A percentile compares a stretch with the other conserved stretches of the same genome.
Conservation (phyloP, 495 filamentous ascomycete species). For the Hyphodiscus hymeniophilus region DNA sequence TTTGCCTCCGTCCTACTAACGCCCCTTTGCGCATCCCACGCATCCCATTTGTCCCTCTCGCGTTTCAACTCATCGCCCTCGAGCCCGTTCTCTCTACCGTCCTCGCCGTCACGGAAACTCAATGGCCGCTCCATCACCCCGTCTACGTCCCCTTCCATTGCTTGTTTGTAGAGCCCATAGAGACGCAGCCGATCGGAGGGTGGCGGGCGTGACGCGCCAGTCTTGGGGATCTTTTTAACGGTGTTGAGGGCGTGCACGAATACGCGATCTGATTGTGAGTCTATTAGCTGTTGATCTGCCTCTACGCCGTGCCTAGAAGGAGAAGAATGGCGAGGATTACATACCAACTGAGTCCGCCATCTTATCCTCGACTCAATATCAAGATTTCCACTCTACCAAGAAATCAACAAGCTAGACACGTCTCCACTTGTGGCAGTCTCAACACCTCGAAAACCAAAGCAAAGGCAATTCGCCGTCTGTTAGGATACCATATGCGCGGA, state of each 20-base stretch:
- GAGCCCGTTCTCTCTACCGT: slow-evolving; percentile 27
- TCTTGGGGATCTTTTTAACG: slow-evolving; percentile 93
- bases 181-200: slow-evolving; percentile 76
- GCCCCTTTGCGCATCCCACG: slow-evolving; percentile 81
- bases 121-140: slow-evolving; percentile 82
- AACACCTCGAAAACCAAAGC: background rate
- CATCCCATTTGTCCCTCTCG: slow-evolving; percentile 69
- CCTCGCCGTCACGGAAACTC: slow-evolving; percentile 25
- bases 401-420: background rate
- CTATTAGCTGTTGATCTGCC: too few relatives aligned
- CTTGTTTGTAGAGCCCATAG: slow-evolving; percentile 98
- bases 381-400: background rate
- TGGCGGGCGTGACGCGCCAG: slow-evolving; percentile 80
- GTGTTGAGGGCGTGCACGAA: slow-evolving; percentile 98
- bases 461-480: background rate
- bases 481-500: background rate
- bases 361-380: slow-evolving; percentile 7
- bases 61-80: slow-evolving; percentile 38
- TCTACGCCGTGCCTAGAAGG: background rate
- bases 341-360: slow-evolving; percentile 46
- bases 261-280: slow-evolving; percentile 67
- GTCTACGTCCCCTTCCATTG: slow-evolving; percentile 95
- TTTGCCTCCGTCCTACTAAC: slow-evolving; percentile 87
- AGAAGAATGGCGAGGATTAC: slow-evolving; percentile 10
- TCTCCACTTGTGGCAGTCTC: background rate